Percentiles rank a stretch among this genome's conserved stretches.
Conservation (phyloP, 2,329 filamentous ascomycete genomes). For the Talaromyces sp. region DNA sequence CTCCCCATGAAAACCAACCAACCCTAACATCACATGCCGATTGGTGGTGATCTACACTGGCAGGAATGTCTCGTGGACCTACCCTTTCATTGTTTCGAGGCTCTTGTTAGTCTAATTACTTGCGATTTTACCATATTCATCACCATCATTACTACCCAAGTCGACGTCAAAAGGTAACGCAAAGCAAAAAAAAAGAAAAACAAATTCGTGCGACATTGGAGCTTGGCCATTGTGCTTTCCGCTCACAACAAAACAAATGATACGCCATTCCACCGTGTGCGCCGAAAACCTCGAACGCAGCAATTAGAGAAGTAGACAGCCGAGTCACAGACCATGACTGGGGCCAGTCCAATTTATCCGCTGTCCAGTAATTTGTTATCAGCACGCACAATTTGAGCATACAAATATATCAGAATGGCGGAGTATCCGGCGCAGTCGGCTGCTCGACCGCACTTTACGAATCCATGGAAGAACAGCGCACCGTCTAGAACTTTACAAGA, state of each 20-base stretch:
- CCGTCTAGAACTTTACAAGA: conserved; percentile 27
- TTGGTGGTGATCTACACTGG: neutral
- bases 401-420: conserved; percentile 18
- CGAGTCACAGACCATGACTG: conserved; percentile 8
- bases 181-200: neutral
- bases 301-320: neutral
- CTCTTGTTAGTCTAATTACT: neutral
- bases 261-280: neutral
- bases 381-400: neutral
- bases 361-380: neutral
- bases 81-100: neutral
- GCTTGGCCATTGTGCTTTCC: neutral
- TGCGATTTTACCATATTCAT: neutral
- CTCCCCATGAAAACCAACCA: neutral
- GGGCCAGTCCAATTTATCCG: neutral
- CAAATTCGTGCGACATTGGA: neutral
- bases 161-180: neutral
- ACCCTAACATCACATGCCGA: neutral
- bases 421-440: conserved; percentile 16
- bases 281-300: neutral
- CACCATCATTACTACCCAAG: neutral
- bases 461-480: conserved; percentile 23
- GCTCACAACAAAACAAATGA: neutral
- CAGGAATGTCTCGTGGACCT: conserved; percentile 4
- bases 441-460: conserved; percentile 22